Conservation (phyloP, 169 alveolate genomes). For the Cryptosporidium viatorum region DNA sequence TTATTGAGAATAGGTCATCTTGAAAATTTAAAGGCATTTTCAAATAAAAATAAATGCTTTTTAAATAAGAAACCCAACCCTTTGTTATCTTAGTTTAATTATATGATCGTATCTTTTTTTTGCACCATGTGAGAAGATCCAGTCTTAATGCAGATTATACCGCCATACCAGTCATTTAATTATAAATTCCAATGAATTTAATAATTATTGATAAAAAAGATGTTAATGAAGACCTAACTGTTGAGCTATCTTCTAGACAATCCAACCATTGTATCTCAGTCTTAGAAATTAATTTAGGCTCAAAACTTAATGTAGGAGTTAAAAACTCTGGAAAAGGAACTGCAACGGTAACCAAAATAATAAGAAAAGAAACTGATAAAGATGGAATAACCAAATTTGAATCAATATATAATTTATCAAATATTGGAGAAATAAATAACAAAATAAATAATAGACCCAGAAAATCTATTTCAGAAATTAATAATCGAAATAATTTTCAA, state of each 20-base stretch:
- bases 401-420: not conserved
- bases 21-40: constrained; percentile 3
- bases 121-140: not conserved
- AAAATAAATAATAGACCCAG: not conserved
- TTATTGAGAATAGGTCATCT: constrained; percentile 18
- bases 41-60: not conserved
- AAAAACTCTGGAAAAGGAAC: constrained; percentile 70
- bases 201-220: constrained; percentile 47
- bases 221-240: constrained; percentile 45
- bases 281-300: constrained; percentile 40
- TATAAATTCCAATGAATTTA: constrained; percentile 12
- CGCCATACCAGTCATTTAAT: not conserved
- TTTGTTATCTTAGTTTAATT: not conserved
- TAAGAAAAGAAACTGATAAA: not conserved
- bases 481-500: not conserved
- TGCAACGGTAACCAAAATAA: constrained; percentile 39
- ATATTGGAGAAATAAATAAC: not conserved
- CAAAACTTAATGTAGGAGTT: constrained; percentile 63
- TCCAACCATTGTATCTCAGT: constrained; percentile 64
- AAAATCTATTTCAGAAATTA: constrained; percentile 31
- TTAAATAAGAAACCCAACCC: not conserved
- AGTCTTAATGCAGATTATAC: not conserved
- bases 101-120: not conserved
- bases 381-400: not conserved
- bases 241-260: constrained; percentile 43